Evolutionary conservation across 2,329 filamentous ascomycete genomes (phyloP).

Genomic region (Sporothrix schenckii): DNA sequence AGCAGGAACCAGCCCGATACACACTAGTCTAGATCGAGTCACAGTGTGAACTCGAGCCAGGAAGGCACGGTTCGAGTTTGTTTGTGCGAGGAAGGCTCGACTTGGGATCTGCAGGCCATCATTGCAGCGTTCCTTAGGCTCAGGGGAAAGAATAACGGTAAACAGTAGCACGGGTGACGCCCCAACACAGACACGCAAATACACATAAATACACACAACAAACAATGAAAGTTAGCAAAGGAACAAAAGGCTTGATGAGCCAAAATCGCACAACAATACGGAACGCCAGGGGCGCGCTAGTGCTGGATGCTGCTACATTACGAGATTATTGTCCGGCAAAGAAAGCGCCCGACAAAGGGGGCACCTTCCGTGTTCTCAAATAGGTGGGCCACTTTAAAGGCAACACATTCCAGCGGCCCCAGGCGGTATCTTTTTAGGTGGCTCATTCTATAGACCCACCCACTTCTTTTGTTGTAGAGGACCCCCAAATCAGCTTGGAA

Average conservation of each 20-base stretch:
- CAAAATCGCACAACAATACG: background rate
- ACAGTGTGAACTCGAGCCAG: slow-evolving; percentile 9
- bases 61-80: background rate
- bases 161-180: background rate
- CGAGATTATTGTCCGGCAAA: slow-evolving; percentile 18
- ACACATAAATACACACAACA: background rate
- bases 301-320: slow-evolving; percentile 5
- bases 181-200: background rate
- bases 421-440: background rate
- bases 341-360: slow-evolving; percentile 8
- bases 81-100: background rate
- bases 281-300: slow-evolving; percentile 23
- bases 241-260: background rate
- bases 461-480: slow-evolving; percentile 13
- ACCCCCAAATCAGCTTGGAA: slow-evolving; percentile 3
- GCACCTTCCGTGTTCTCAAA: slow-evolving; percentile 6
- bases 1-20: slow-evolving; percentile 20
- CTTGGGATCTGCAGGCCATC: background rate
- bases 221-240: background rate
- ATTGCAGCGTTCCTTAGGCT: slow-evolving; percentile 3
- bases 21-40: background rate
- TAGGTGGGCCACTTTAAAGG: background rate
- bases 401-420: slow-evolving; percentile 7
- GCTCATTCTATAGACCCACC: slow-evolving; percentile 15
- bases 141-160: slow-evolving; percentile 3